phyloP scores from a whole-genome alignment of 176 grass and related monocot genomes.

The Zoysia pacifica region DNA sequence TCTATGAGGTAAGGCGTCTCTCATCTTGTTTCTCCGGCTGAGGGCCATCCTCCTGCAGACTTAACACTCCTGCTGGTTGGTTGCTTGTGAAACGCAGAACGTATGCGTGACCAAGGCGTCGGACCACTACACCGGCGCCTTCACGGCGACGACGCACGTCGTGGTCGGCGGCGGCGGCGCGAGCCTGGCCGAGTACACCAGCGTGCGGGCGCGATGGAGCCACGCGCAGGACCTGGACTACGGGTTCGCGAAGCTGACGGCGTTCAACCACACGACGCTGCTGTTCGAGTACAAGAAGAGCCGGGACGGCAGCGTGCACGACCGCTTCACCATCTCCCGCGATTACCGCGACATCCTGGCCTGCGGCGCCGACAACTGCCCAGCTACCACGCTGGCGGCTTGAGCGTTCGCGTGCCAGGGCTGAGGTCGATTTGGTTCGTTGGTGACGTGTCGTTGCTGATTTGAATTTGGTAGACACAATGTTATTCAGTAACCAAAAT shows the following conservation, averaged over 20 bases:
- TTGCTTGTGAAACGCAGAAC: slow-evolving; percentile 46
- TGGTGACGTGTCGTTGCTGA: not conserved
- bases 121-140: slow-evolving; percentile 64
- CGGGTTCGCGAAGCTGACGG: slow-evolving; percentile 80
- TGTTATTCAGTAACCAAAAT: not conserved
- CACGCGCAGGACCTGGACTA: slow-evolving; percentile 73
- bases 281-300: slow-evolving; percentile 88
- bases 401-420: not conserved
- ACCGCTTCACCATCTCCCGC: slow-evolving; percentile 72
- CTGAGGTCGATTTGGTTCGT: not conserved
- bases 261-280: slow-evolving; percentile 75
- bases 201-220: slow-evolving; percentile 61
- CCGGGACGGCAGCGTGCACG: slow-evolving; percentile 69
- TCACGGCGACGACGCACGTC: slow-evolving; percentile 88
- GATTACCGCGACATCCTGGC: slow-evolving; percentile 76
- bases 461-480: not conserved
- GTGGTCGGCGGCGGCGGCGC: slow-evolving; percentile 85
- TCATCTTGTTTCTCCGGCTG: not conserved
- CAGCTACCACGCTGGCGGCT: slow-evolving; percentile 46
- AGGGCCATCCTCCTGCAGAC: not conserved
- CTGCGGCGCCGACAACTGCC: slow-evolving; percentile 68
- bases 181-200: slow-evolving; percentile 63
- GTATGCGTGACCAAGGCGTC: slow-evolving; percentile 65
- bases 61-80: not conserved
- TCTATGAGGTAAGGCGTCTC: slow-evolving; percentile 62